Base-by-base conservation (phyloP, 495 filamentous ascomycete genomes). In the Hyaloscypha variabilis region DNA sequence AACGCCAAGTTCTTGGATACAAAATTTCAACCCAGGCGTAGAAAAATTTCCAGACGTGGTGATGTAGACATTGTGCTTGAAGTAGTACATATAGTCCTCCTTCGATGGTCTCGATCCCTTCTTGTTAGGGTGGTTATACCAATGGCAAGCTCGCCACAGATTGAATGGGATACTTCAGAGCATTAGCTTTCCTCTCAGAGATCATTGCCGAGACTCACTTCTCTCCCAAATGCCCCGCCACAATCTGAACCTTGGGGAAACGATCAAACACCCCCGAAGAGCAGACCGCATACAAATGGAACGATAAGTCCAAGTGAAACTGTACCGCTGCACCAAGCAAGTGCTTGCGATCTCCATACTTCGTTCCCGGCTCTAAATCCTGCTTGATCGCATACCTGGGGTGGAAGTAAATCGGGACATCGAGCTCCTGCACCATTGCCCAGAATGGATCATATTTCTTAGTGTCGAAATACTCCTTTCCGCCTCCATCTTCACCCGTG, bases 221-320 rank as follows among this genome's bases (percentile, higher is more conserved):
- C 74, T 90, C 87, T 10, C 88, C 88, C 68, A 88, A 75, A 73
- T 90, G 88, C 4, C 87, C 87, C 13, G 89, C 71, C 62, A 90
- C 82, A 30, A 90, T 75, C 70, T 89, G 85, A 42, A 89, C 72
- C 23, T 77, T 77, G 0, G 88, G 83, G 60, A 76, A 81, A 5
- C 77, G 72, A 69, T 86, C 82, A 67, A 89, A 90, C 1, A 85
- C 79, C 4, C 83, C 83, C 63, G 78, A 79, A 0, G 79, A 83
- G 4, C 85, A 78, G 73, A 85, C 81, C 0, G 82, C 82, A 31
- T 85, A 76, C 1, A 77, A 70, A 60, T 85, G 83, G 1, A 83
- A 77, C 49, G 72, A 77, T 58, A 86, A 81, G 13, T 81, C 76
- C 19, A 85, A 77, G 2, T 82, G 81, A 62, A 83, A 86, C 34